These are phyloP conservation scores for Myxozyma geophila DNA, from an alignment of 805 yeast genomes.

Conservation along the genomic window DNA sequence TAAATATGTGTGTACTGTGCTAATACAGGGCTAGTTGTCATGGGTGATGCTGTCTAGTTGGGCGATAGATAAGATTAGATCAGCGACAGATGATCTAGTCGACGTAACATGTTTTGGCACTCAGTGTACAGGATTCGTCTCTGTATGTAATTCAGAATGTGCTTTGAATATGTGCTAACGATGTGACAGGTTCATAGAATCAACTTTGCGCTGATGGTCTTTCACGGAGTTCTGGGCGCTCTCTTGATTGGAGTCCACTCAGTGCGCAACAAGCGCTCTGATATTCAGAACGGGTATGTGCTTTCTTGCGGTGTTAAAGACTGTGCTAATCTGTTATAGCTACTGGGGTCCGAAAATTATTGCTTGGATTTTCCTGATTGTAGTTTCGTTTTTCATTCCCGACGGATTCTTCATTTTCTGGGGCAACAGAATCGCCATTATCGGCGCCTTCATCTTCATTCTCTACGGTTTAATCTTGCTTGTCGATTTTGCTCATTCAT, in stretches of 20 bases:
- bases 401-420: conserved; percentile 84
- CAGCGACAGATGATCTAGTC: conserved; percentile 68
- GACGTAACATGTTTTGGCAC: conserved; percentile 77
- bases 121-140: conserved; percentile 88
- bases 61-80: conserved; percentile 72
- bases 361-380: conserved; percentile 60
- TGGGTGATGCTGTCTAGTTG: conserved; percentile 92
- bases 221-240: conserved; percentile 73
- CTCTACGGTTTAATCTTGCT: conserved; percentile 86
- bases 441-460: conserved; percentile 81
- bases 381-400: conserved; percentile 76
- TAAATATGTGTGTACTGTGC: not conserved
- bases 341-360: conserved; percentile 82
- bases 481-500: conserved; percentile 97
- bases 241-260: conserved; percentile 75
- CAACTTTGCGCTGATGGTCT: conserved; percentile 80
- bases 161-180: not conserved
- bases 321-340: not conserved
- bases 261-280: conserved; percentile 75
- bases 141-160: conserved; percentile 53
- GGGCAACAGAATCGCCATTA: conserved; percentile 87
- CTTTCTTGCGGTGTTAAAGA: not conserved
- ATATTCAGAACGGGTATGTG: conserved; percentile 74
- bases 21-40: conserved; percentile 52
- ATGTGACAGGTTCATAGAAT: conserved; percentile 59